phyloP scores from a whole-genome alignment of 768 basidiomycete species.

The Phlegmacium glaucopus region DNA sequence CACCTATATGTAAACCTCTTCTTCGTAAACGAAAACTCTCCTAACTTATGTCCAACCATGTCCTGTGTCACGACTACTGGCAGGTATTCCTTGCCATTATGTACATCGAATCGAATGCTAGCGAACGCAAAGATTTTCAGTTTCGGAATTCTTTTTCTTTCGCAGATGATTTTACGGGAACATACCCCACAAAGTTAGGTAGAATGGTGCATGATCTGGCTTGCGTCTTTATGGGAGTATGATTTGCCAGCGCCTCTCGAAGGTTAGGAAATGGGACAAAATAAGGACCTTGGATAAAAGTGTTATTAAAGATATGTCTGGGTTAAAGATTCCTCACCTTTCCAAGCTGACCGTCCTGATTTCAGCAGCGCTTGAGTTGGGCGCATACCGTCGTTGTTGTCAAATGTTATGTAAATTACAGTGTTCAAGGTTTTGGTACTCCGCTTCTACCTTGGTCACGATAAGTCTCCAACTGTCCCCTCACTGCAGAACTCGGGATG shows the following conservation, averaged over 20 bases:
- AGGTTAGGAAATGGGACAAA: constrained; percentile 93
- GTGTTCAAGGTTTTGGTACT: no score
- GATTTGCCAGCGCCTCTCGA: constrained; percentile 73
- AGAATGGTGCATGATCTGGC: constrained; percentile 90
- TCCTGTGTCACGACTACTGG: constrained; percentile 90
- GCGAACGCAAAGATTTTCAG: not conserved
- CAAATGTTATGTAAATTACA: no score
- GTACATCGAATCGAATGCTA: constrained; percentile 86
- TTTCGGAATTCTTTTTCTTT: not conserved
- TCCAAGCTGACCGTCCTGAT: constrained; percentile 80
- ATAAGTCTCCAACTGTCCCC: no score
- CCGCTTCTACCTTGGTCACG: no score
- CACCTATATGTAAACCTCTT: constrained; percentile 86
- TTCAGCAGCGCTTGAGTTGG: constrained; percentile 56
- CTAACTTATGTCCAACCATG: constrained; percentile 98
- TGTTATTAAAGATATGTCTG: not conserved
- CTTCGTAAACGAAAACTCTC: constrained; percentile 90
- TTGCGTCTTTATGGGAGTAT: constrained; percentile 84
- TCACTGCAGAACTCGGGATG: no score
- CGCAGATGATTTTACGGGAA: not conserved
- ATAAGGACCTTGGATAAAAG: constrained; percentile 66
- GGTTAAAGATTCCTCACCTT: constrained; percentile 43
- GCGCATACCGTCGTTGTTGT: constrained; percentile 42
- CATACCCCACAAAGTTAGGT: constrained; percentile 94
- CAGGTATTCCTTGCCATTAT: constrained; percentile 89